These are phyloP conservation scores for Selenicereus undatus DNA, from an alignment of 148 eudicot species.

Conservation along the genomic window DNA sequence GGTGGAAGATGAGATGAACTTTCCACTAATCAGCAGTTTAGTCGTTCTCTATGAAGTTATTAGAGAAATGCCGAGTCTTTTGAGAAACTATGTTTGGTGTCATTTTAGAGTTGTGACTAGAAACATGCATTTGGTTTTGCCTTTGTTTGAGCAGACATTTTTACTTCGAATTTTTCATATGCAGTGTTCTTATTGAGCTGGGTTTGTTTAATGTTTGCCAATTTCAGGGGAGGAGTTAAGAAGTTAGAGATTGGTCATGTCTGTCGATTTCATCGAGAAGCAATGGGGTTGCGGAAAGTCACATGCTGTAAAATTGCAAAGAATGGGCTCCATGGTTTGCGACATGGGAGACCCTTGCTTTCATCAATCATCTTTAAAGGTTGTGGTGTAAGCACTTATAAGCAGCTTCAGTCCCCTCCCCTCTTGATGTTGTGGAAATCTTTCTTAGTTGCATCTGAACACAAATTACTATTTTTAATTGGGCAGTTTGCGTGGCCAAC, in stretches of 20 bases:
- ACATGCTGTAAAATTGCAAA: slow-evolving; percentile 54
- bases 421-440: neutral
- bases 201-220: slow-evolving; percentile 14
- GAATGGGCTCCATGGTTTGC: slow-evolving; percentile 74
- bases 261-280: slow-evolving; percentile 53
- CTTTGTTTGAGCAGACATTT: neutral
- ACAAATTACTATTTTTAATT: neutral
- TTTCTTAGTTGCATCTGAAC: neutral
- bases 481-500: neutral
- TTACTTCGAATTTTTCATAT: slow-evolving; percentile 6
- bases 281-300: slow-evolving; percentile 81
- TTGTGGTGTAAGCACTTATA: slow-evolving; percentile 47
- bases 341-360: slow-evolving; percentile 94
- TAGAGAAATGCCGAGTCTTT: neutral
- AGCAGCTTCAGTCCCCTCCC: neutral
- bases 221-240: slow-evolving; percentile 20
- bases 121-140: neutral
- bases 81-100: neutral
- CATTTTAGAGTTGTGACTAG: slow-evolving; percentile 14
- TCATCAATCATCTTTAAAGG: slow-evolving; percentile 81
- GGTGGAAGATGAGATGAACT: slow-evolving; percentile 6
- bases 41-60: neutral
- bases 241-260: slow-evolving; percentile 53
- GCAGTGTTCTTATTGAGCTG: slow-evolving; percentile 16
- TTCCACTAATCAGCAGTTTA: neutral